Evolutionary conservation across 2,329 filamentous ascomycete species (phyloP).

Genomic region (Dothistroma pini): DNA sequence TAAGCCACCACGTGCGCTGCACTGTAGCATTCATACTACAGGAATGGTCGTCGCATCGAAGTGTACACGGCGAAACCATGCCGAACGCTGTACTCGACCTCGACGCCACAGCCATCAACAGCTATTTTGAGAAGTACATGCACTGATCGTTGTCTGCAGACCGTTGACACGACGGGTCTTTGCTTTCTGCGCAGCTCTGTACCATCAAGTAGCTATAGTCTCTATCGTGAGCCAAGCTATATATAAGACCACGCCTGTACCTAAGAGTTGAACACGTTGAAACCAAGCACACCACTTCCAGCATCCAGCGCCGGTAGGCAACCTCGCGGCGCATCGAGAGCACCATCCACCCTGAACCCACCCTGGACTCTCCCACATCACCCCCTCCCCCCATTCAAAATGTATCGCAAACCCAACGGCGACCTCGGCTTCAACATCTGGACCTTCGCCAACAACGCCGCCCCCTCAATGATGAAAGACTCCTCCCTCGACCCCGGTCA

Average conservation of each 20-base stretch:
- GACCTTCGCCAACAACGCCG: constrained; percentile 1
- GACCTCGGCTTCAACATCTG: neutral
- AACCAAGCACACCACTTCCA: neutral
- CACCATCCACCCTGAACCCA: too few relatives aligned
- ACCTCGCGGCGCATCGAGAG: neutral
- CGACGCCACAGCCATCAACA: neutral
- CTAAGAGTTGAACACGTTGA: neutral
- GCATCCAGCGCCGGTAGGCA: neutral
- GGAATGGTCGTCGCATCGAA: neutral
- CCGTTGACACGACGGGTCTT: neutral
- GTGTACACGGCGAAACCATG: neutral
- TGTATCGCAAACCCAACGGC: constrained; percentile 8
- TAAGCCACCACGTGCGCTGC: neutral
- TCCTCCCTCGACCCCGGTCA: neutral
- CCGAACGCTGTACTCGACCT: neutral
- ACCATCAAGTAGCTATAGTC: neutral
- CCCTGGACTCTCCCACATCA: neutral
- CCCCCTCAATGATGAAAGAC: neutral
- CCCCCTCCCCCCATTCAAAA: neutral
- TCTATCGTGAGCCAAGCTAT: neutral
- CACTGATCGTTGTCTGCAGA: neutral
- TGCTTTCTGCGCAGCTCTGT: neutral
- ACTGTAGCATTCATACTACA: too few relatives aligned
- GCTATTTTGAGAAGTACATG: neutral
- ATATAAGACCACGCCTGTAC: neutral